Percentiles rank a stretch among this genome's conserved stretches.
phyloP scores from a whole-genome alignment of 108 stramenopile genomes.

The Nitzschia sp. region DNA sequence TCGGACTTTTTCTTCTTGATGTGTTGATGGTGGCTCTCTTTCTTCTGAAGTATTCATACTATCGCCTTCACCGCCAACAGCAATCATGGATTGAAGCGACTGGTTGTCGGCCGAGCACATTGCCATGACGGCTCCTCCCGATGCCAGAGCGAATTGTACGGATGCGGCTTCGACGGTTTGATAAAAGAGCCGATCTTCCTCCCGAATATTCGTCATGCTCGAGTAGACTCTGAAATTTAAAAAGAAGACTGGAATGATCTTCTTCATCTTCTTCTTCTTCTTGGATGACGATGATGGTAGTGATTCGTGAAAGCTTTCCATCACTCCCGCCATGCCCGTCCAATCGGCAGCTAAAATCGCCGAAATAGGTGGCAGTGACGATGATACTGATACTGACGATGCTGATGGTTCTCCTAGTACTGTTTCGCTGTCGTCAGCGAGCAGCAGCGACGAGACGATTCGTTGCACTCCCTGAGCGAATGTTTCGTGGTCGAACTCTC shows the following conservation, averaged over 20 bases:
- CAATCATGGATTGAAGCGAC: background rate
- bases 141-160: conserved; percentile 42
- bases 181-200: background rate
- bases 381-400: no score
- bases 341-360: conserved; percentile 37
- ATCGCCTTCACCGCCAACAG: background rate
- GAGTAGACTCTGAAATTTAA: conserved; percentile 52
- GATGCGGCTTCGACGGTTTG: conserved; percentile 4
- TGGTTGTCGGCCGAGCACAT: conserved; percentile 38
- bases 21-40: background rate
- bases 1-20: background rate
- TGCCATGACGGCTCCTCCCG: conserved; percentile 41
- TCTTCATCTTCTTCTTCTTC: background rate
- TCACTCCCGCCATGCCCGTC: conserved; percentile 38
- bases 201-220: background rate
- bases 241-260: conserved; percentile 24
- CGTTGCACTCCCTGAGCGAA: background rate
- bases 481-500: background rate
- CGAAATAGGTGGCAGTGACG: conserved; percentile 1
- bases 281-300: no score
- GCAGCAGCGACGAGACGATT: background rate
- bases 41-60: background rate
- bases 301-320: no score
- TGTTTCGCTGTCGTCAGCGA: background rate
- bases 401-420: no score